Percentiles rank a stretch among this genome's conserved stretches.
Evolutionary conservation across 345 rosid genomes (phyloP).

Genomic region (Salix koriyanagi): DNA sequence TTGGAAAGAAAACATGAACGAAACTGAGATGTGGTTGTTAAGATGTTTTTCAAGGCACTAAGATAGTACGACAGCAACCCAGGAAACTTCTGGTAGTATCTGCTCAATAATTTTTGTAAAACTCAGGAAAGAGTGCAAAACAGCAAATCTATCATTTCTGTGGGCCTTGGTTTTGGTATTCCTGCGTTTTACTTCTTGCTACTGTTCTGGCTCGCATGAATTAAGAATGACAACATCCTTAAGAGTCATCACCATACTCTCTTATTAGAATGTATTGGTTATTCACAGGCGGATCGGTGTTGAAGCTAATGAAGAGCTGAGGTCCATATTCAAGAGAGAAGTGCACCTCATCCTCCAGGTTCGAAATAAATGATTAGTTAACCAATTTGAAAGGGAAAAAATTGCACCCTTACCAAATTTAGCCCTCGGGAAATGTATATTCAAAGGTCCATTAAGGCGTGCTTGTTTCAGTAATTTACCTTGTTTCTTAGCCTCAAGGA

Average conservation of each 20-base stretch:
- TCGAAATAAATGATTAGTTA: slow-evolving; percentile 44
- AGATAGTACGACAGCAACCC: not conserved
- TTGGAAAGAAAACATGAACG: not conserved
- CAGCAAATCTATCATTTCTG: not conserved
- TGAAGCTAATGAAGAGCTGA: slow-evolving; percentile 91
- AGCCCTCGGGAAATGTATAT: too few relatives aligned
- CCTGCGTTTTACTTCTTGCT: not conserved
- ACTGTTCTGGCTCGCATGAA: not conserved
- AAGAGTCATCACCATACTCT: not conserved
- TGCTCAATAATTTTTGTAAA: not conserved
- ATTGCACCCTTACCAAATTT: too few relatives aligned
- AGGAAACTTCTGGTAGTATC: not conserved
- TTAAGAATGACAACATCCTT: not conserved
- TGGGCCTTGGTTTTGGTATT: not conserved
- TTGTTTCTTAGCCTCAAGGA: too few relatives aligned
- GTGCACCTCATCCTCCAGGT: slow-evolving; percentile 89
- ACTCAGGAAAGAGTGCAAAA: not conserved
- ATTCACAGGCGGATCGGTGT: slow-evolving; percentile 77
- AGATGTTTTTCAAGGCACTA: not conserved
- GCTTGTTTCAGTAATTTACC: too few relatives aligned
- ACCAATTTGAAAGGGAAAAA: not conserved
- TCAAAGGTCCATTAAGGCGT: too few relatives aligned
- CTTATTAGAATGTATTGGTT: not conserved
- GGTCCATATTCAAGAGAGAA: slow-evolving; percentile 69
- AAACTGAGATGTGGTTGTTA: not conserved